Evolutionary conservation across 2,329 filamentous ascomycete species (phyloP).

Genomic region (Teratosphaeriaceae sp.): DNA sequence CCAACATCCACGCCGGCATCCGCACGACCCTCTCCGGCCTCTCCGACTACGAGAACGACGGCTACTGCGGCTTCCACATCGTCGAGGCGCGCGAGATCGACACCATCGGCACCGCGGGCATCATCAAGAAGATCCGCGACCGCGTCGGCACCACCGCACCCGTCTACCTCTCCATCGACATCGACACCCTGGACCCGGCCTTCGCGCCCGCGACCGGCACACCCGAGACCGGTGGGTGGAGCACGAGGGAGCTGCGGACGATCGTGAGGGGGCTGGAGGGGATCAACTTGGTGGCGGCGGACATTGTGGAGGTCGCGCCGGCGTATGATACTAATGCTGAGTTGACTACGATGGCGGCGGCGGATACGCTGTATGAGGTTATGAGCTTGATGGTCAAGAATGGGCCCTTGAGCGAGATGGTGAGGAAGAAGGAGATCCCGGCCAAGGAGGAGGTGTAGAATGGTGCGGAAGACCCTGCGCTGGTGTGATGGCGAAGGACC

Average conservation of each 20-base stretch:
- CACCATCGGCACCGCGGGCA: slow-evolving; percentile 62
- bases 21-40: slow-evolving; percentile 73
- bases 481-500: no score
- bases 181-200: slow-evolving; percentile 80
- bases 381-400: slow-evolving; percentile 80
- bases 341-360: slow-evolving; percentile 66
- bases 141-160: slow-evolving; percentile 67
- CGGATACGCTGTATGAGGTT: slow-evolving; percentile 68
- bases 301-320: slow-evolving; percentile 68
- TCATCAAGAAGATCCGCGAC: slow-evolving; percentile 70
- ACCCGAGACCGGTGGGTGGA: slow-evolving; percentile 71
- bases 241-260: slow-evolving; percentile 63
- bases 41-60: slow-evolving; percentile 78
- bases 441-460: slow-evolving; percentile 17
- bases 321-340: slow-evolving; percentile 69
- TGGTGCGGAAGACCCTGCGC: slow-evolving; percentile 2
- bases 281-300: slow-evolving; percentile 59
- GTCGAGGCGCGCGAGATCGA: slow-evolving; percentile 69
- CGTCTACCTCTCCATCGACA: slow-evolving; percentile 78
- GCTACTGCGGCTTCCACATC: slow-evolving; percentile 77
- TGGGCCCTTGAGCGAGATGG: slow-evolving; percentile 56
- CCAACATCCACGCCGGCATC: slow-evolving; percentile 82
- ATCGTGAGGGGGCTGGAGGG: slow-evolving; percentile 64
- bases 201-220: slow-evolving; percentile 72
- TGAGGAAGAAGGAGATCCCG: slow-evolving; percentile 11